Base-by-base conservation (phyloP, 164 flowering plant species). In the Buxus sempervirens region DNA sequence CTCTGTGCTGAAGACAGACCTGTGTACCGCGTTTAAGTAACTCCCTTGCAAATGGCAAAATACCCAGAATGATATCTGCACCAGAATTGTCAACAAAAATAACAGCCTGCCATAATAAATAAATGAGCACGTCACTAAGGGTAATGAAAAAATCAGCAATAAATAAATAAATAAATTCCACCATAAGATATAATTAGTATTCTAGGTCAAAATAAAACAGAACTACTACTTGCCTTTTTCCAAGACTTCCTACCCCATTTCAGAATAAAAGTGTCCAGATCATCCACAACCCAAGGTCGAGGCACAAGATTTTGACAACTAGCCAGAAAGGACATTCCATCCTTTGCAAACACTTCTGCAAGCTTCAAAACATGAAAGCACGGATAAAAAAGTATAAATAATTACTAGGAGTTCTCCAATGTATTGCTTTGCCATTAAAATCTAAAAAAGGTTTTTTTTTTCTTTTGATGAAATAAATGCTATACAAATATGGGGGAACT, bases 271-370 rank as follows among this genome's bases (percentile, higher is more conserved):
- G 72, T 58, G 49, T 93, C 95, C 76, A 96, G 78, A 77, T 96
- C 99, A 81, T 96, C 99, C 66, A 96, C 84, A 61, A 96, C 99
- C 99, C 99, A 96, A n/a, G 99, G 99, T 49, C 98, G 89, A 66
- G 96, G 83, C 49, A 93, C 85, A 73, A 96, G 79, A 75, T 87
- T 90, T 72, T 96, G 93, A 81, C 90, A 89, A 70, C 91, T 96
- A 60, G 97, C 97, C 70, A 88, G 72, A 77, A 96, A 96, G 60
- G 99, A 96, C 95, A 96, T 87, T 58, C 99, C 99, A 83, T 96
- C 97, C 83, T 65, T 87, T 38, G 98, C 90, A 76, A 96, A 96
- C 62, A 96, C 87, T 81, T 96, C 99, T 68, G 98, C 98, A 81
- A 96, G 99, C 99, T 93, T 82, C 84, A 89, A 73, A 53, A 79